Conservation (phyloP, 169 alveolate genomes). For the Eimeria praecox region DNA sequence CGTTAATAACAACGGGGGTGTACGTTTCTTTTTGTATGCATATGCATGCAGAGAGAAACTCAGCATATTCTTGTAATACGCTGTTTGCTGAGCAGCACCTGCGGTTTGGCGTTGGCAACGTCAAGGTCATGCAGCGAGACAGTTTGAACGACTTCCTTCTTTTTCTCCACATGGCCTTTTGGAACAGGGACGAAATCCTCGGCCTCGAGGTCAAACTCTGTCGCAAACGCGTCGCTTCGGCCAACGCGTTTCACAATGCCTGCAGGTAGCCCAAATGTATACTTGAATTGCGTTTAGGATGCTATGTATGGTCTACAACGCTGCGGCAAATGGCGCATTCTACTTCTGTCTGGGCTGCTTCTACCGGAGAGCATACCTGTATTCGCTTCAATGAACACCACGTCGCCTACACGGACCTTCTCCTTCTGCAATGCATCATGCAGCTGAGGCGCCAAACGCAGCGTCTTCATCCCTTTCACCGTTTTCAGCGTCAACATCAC, state of each 20-base stretch:
- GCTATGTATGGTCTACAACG: neutral
- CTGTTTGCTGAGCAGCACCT: conserved; percentile 94
- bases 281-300: neutral
- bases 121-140: conserved; percentile 99
- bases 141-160: conserved; percentile 98
- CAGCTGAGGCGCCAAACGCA: conserved; percentile 97
- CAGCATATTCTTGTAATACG: neutral
- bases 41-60: neutral
- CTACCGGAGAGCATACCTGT: conserved; percentile 82
- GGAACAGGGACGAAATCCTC: conserved; percentile 99
- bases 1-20: neutral
- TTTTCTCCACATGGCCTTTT: conserved; percentile 99
- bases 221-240: conserved; percentile 98
- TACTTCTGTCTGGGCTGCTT: neutral
- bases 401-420: conserved; percentile 92
- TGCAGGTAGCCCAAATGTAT: conserved; percentile 15
- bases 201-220: conserved; percentile 99
- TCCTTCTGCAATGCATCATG: conserved; percentile 98
- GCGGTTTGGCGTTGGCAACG: conserved; percentile 98
- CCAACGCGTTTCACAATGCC: conserved; percentile 99
- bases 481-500: conserved; percentile 98
- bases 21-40: neutral
- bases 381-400: conserved; percentile 97
- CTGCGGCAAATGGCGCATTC: neutral
- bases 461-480: conserved; percentile 98